phyloP scores from a whole-genome alignment of 192 early-diverging fungal species.

The Pecoramyces ruminantium region DNA sequence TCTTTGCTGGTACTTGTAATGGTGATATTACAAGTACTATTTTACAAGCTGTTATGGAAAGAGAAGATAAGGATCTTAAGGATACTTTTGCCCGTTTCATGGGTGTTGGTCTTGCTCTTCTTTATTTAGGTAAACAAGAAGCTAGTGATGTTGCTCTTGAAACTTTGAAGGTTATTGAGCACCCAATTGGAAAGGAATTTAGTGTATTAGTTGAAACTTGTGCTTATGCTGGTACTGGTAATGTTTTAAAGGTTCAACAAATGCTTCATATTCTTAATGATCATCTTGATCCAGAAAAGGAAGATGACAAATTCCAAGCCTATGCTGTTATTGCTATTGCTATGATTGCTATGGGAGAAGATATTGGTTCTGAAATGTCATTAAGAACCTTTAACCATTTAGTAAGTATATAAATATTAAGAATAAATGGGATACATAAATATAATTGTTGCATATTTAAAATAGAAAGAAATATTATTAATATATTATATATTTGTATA shows the following conservation, averaged over 20 bases:
- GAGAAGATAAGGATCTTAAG: constrained; percentile 66
- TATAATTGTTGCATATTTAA: no score
- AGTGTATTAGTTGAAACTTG: constrained; percentile 74
- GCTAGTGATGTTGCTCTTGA: constrained; percentile 78
- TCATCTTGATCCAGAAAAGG: constrained; percentile 73
- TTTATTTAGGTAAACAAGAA: constrained; percentile 84
- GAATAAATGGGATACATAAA: no score
- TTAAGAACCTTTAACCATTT: constrained; percentile 88
- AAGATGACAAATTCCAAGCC: constrained; percentile 75
- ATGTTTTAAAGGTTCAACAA: constrained; percentile 89
- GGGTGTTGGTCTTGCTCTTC: constrained; percentile 76
- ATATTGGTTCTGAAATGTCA: constrained; percentile 90
- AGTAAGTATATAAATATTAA: constrained; percentile 29
- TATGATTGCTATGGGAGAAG: constrained; percentile 91
- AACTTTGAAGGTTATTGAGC: constrained; percentile 85
- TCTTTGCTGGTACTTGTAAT: constrained; percentile 79
- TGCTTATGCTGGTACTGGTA: constrained; percentile 86
- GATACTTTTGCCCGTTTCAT: constrained; percentile 80
- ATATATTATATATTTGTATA: no score
- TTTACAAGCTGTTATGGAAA: constrained; percentile 88
- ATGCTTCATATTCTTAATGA: constrained; percentile 94
- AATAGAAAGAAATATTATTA: no score
- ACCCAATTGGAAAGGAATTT: constrained; percentile 79
- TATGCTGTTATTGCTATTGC: constrained; percentile 93
- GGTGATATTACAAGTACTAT: constrained; percentile 83